Percentiles rank a stretch among this genome's conserved stretches.
Conservation (phyloP, 2,329 filamentous ascomycete species). For the Cladophialophora carrionii region DNA sequence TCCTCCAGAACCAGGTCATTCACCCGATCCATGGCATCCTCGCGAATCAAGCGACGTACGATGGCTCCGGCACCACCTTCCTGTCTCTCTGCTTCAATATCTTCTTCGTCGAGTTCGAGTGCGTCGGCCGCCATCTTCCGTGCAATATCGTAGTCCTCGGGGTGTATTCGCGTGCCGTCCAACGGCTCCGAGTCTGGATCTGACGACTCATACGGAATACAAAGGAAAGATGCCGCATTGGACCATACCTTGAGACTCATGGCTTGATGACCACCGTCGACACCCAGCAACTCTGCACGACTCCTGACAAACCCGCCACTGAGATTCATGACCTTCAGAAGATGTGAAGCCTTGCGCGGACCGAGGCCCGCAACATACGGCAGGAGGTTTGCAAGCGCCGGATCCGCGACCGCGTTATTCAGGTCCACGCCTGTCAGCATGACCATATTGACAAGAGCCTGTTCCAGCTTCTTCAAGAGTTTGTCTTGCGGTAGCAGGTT, state of each 20-base stretch:
- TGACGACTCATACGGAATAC: conserved; percentile 81
- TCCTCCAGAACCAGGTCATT: conserved; percentile 96
- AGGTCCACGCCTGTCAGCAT: conserved; percentile 95
- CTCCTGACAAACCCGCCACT: conserved; percentile 86
- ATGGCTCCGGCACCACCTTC: conserved; percentile 89
- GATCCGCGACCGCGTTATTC: conserved; percentile 82
- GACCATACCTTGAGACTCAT: conserved; percentile 91
- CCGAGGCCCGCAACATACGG: conserved; percentile 91
- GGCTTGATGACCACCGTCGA: conserved; percentile 78
- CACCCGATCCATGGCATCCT: conserved; percentile 90
- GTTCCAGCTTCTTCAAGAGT: conserved; percentile 82
- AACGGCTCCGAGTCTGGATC: conserved; percentile 85
- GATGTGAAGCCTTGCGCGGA: conserved; percentile 81
- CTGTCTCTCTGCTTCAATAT: conserved; percentile 91
- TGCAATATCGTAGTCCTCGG: conserved; percentile 96
- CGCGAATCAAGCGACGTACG: conserved; percentile 90
- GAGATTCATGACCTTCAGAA: conserved; percentile 86
- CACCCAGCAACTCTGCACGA: conserved; percentile 84
- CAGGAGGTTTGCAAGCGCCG: conserved; percentile 81
- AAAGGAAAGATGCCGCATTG: conserved; percentile 95
- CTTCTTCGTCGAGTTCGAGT: conserved; percentile 93
- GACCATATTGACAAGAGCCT: conserved; percentile 98
- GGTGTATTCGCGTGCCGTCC: conserved; percentile 95
- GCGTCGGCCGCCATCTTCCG: conserved; percentile 99
- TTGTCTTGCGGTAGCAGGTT: conserved; percentile 86